Conservation (phyloP, 345 rosid genomes). For the Eucalyptus sp. region DNA sequence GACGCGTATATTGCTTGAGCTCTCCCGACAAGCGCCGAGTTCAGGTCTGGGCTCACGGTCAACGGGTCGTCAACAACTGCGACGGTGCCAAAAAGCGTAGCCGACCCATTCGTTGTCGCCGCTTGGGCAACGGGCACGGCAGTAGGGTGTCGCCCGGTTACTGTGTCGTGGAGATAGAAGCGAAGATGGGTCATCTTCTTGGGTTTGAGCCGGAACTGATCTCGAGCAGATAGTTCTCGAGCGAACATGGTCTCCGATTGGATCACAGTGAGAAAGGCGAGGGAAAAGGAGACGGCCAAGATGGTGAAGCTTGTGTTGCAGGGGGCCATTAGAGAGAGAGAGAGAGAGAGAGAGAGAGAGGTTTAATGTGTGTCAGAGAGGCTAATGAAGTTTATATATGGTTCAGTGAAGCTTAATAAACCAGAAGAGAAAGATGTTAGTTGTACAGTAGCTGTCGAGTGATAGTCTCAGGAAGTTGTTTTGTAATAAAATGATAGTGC, state of each 20-base stretch:
- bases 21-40: constrained; percentile 8
- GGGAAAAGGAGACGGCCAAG: neutral
- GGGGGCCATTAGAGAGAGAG: neutral
- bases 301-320: neutral
- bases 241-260: neutral
- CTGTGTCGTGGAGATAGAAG: constrained; percentile 23
- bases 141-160: constrained; percentile 5
- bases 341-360: neutral
- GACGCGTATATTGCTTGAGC: constrained; percentile 9
- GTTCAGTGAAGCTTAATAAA: neutral
- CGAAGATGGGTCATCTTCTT: constrained; percentile 29
- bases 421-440: neutral
- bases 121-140: constrained; percentile 13
- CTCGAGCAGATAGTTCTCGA: neutral
- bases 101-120: neutral
- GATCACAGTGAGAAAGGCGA: neutral
- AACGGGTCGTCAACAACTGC: neutral
- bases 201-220: neutral
- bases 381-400: neutral
- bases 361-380: neutral
- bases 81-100: neutral
- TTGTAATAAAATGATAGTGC: neutral
- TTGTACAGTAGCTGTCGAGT: neutral
- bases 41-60: neutral
- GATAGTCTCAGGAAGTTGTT: neutral